Percentiles rank a stretch among this genome's conserved stretches.
phyloP scores from a whole-genome alignment of 2,329 filamentous ascomycete species.

The Sordariomycetes sp. region DNA sequence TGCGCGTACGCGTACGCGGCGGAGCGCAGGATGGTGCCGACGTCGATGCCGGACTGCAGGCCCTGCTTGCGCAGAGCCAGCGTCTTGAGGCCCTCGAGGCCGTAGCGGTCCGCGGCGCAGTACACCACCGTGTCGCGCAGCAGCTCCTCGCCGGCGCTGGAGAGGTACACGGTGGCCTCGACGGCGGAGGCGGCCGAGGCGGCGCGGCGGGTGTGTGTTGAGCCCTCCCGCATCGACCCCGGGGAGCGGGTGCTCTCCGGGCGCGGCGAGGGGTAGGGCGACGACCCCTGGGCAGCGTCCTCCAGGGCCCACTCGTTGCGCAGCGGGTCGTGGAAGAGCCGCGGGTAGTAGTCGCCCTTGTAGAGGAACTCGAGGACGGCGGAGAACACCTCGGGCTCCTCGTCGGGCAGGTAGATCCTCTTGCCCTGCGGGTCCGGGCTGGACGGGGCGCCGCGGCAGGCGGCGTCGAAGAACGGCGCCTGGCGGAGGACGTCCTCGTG shows the following conservation, averaged over 20 bases:
- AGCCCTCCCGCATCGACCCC: too few relatives aligned
- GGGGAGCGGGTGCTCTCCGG: background rate
- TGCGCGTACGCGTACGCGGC: conserved; percentile 85
- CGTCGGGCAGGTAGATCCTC: conserved; percentile 69
- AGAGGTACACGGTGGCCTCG: conserved; percentile 61
- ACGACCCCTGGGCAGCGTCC: conserved; percentile 12
- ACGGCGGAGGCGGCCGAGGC: background rate
- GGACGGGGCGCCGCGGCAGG: background rate
- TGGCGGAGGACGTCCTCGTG: conserved; percentile 75
- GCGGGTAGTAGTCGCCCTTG: conserved; percentile 88
- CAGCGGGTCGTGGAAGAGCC: conserved; percentile 75
- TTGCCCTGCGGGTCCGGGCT: conserved; percentile 26
- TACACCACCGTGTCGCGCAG: conserved; percentile 88
- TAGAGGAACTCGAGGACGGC: conserved; percentile 85
- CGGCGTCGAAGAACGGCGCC: conserved; percentile 61
- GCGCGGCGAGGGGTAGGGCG: conserved; percentile 7
- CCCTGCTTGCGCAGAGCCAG: conserved; percentile 82
- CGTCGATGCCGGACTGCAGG: conserved; percentile 73
- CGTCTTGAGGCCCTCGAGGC: conserved; percentile 73
- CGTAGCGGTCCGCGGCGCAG: conserved; percentile 78
- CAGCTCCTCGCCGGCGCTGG: conserved; percentile 53
- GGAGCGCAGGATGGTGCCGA: conserved; percentile 73
- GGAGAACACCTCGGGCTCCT: conserved; percentile 85
- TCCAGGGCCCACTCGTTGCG: conserved; percentile 85
- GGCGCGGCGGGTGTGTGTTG: background rate